Conservation (phyloP, 345 rosid species). For the Gossypium anomalum region DNA sequence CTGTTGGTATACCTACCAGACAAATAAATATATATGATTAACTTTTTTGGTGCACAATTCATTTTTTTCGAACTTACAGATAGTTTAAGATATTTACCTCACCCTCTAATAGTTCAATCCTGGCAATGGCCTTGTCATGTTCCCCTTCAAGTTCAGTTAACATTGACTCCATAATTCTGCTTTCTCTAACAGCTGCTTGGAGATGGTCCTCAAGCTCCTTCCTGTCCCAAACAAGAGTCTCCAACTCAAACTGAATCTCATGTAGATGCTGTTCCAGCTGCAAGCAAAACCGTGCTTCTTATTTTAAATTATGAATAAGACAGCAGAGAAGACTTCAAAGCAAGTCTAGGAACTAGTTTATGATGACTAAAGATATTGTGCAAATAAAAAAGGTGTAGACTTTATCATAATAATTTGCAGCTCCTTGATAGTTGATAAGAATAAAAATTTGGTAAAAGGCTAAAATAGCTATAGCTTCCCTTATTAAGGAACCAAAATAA, state of each 20-base stretch:
- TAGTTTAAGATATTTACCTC: constrained; percentile 43
- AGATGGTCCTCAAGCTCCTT: constrained; percentile 53
- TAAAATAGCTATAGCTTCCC: no score
- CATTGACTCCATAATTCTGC: constrained; percentile 46
- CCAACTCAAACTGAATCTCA: constrained; percentile 50
- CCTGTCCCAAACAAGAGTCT: constrained; percentile 48
- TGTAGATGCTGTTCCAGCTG: constrained; percentile 63
- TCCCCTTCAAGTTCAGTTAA: constrained; percentile 67
- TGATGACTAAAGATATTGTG: not conserved
- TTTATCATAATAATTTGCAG: not conserved
- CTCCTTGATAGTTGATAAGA: not conserved
- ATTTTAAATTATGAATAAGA: not conserved
- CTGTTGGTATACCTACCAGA: not conserved
- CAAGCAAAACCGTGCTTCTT: constrained; percentile 18
- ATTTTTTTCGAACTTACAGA: not conserved
- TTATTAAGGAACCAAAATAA: not conserved
- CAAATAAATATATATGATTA: not conserved
- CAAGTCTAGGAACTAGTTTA: not conserved
- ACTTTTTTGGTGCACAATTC: no score
- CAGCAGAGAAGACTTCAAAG: not conserved
- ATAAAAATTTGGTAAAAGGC: no score
- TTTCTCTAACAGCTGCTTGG: constrained; percentile 43
- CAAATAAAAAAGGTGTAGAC: not conserved
- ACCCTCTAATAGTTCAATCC: constrained; percentile 46
- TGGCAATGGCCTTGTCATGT: constrained; percentile 47